Base-by-base conservation (phyloP, 2,329 filamentous ascomycete species). In the Cucurbitaria berberidis region DNA sequence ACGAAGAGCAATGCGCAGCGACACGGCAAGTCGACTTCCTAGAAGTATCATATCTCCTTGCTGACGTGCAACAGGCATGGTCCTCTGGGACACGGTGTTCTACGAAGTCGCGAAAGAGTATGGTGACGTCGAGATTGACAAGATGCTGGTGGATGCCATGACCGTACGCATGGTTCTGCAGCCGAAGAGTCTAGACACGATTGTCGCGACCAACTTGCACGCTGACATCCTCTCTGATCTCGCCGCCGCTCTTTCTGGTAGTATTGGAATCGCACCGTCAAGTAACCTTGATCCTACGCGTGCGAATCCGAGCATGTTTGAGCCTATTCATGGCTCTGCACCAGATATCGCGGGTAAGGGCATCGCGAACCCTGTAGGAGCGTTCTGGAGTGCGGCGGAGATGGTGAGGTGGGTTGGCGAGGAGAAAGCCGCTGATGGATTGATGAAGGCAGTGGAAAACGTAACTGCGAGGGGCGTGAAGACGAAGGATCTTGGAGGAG, bases 331-430 rank as follows among this genome's bases (percentile, higher is more conserved):
- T 57, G 86, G 85, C 9, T 85, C 81, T 24, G 86, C 85, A 0
- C 85, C 84, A 3, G 86, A 88, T 57, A 88, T 89, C 48, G 83
- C 83, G 1, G 85, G 86, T 3, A 82, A 84, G 63, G 85, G 84
- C 0, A 77, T 85, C 24, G 84, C 85, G 1, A 88, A 88, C 63
- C 85, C 86, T 0, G 79, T 89, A 0, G 86, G 82, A 6, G 86
- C 86, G 6, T 87, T 89, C 68, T 89, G 87, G 87, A 87, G 86
- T 0, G 86, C 84, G 0, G 85, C 86, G 5, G 87, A 89, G 77
- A 85, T 90, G 83, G 78, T 88, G 11, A 74, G 80, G 35, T 87
- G 86, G 81, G 69, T 89, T n/a, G 86, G 86, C 0, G 76, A 86
- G 52, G 78, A 81, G 29, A 76, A 80, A 3, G 85, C 84, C 0